phyloP scores from a whole-genome alignment of 805 yeast genomes.

The Suhomyces sp. region DNA sequence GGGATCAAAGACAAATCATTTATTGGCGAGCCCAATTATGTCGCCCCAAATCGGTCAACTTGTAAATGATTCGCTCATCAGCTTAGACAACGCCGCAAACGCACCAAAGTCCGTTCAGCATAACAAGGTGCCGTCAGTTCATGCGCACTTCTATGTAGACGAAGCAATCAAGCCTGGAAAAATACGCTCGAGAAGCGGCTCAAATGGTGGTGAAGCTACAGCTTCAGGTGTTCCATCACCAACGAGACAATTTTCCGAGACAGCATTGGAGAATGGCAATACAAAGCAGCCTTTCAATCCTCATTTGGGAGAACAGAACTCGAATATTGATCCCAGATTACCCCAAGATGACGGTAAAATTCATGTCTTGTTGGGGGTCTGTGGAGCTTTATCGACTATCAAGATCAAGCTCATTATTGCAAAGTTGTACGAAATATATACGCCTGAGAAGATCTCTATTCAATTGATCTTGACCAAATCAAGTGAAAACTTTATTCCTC shows the following conservation, averaged over 20 bases:
- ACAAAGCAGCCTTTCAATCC: neutral
- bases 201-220: constrained; percentile 18
- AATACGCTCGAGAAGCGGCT: constrained; percentile 39
- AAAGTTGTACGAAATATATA: constrained; percentile 51
- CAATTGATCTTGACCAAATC: constrained; percentile 55
- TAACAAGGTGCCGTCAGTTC: constrained; percentile 61
- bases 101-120: constrained; percentile 38
- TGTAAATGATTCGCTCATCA: constrained; percentile 14
- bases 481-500: constrained; percentile 50
- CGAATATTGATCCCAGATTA: constrained; percentile 59
- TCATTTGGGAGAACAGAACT: constrained; percentile 34
- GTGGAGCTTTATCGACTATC: constrained; percentile 53
- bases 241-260: neutral
- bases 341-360: constrained; percentile 60
- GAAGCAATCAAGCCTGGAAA: constrained; percentile 56
- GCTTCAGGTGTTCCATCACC: constrained; percentile 9
- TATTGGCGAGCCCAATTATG: neutral
- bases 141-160: constrained; percentile 74
- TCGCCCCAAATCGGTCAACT: neutral
- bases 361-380: constrained; percentile 55
- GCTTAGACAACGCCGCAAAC: constrained; percentile 24
- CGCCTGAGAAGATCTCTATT: constrained; percentile 48
- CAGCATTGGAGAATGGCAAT: neutral
- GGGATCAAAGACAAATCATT: neutral
- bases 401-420: constrained; percentile 52